These are phyloP conservation scores for Saturnispora zaruensis DNA, from an alignment of 805 yeast genomes.

Conservation along the genomic window DNA sequence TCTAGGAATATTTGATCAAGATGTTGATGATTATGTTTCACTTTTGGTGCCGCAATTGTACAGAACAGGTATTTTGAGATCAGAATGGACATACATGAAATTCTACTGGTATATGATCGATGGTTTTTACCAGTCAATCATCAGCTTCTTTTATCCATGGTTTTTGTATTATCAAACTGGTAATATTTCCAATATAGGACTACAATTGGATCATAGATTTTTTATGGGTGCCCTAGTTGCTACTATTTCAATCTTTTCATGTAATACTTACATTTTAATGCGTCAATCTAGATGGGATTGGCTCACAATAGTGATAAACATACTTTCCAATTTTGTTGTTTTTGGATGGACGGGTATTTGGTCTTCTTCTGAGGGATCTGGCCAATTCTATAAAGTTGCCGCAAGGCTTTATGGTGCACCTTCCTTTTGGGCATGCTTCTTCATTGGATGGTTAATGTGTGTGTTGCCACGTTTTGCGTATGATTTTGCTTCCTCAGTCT, in stretches of 20 bases:
- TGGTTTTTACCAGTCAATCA: constrained; percentile 66
- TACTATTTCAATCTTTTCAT: constrained; percentile 55
- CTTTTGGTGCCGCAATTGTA: constrained; percentile 68
- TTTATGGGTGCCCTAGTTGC: constrained; percentile 64
- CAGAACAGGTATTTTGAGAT: constrained; percentile 60
- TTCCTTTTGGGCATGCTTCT: constrained; percentile 58
- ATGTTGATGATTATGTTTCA: constrained; percentile 62
- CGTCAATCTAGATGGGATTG: constrained; percentile 81
- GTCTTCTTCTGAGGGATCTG: constrained; percentile 45
- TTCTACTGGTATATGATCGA: constrained; percentile 70
- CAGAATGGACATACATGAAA: constrained; percentile 62
- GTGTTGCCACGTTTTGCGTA: constrained; percentile 58
- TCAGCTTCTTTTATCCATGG: constrained; percentile 70
- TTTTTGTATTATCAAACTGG: constrained; percentile 36
- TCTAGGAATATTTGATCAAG: constrained; percentile 74
- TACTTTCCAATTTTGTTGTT: constrained; percentile 49
- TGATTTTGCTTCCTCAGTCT: constrained; percentile 46
- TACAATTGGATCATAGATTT: constrained; percentile 60
- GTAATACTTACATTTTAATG: constrained; percentile 55
- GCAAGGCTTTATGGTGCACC: constrained; percentile 53
- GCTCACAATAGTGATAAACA: constrained; percentile 48
- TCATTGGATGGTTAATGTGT: constrained; percentile 56
- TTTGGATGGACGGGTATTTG: constrained; percentile 78
- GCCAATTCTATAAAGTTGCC: constrained; percentile 61
- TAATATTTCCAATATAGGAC: constrained; percentile 36